Evolutionary conservation across 1,284 basidiomycete species (phyloP).

Genomic region (Puccinia coronata): DNA sequence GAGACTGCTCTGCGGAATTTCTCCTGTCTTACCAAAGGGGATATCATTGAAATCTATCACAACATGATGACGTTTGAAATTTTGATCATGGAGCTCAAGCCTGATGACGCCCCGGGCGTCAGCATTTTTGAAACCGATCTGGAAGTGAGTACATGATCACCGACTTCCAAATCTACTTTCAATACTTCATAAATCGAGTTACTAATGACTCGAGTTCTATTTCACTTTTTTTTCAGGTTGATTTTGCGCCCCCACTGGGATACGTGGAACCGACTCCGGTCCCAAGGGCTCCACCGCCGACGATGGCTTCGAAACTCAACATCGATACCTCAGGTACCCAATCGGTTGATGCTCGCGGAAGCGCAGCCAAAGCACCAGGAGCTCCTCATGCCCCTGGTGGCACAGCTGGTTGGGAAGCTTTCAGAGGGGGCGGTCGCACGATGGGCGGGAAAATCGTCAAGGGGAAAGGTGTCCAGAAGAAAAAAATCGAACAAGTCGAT

Average conservation of each 20-base stretch:
- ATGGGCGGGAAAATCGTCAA: conserved; percentile 83
- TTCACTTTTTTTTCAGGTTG: conserved; percentile 59
- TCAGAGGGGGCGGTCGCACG: conserved; percentile 89
- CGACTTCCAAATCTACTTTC: conserved; percentile 69
- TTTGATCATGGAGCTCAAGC: conserved; percentile 89
- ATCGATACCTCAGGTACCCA: conserved; percentile 69
- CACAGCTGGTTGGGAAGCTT: conserved; percentile 73
- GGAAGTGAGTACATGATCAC: conserved; percentile 65
- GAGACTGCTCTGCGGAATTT: conserved; percentile 95
- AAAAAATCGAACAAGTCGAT: conserved; percentile 76
- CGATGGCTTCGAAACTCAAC: conserved; percentile 96
- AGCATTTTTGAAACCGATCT: conserved; percentile 92
- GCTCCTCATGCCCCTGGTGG: conserved; percentile 62
- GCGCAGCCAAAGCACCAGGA: conserved; percentile 53
- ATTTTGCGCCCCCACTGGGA: conserved; percentile 66
- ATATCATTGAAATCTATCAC: conserved; percentile 62
- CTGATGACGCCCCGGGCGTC: conserved; percentile 80
- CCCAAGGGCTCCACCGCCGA: conserved; percentile 75
- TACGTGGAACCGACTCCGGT: conserved; percentile 86
- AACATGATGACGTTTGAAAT: conserved; percentile 86
- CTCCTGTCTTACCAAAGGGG: conserved; percentile 63
- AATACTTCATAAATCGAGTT: neutral
- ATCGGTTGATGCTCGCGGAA: conserved; percentile 55
- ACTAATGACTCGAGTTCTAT: neutral
- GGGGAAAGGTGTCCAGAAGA: conserved; percentile 81